Evolutionary conservation across 768 basidiomycete species (phyloP), one percentile per base, ranked within the genome.

Genomic region (Phanerodontia chrysosporium): DNA sequence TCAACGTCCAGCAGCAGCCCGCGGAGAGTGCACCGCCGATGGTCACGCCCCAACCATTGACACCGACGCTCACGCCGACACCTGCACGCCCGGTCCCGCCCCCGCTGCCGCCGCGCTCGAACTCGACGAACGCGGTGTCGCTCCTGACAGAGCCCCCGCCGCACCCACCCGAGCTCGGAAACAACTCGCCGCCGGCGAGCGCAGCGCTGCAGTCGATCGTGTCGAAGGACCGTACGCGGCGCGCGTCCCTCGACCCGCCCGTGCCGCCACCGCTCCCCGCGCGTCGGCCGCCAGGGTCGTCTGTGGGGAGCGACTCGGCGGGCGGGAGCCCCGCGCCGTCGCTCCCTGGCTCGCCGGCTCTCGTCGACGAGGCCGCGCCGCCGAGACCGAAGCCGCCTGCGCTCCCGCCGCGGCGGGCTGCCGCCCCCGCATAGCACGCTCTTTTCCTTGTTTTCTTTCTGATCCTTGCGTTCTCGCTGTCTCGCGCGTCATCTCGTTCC

Each of bases 151-250:
- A 72, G 45, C 39, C 67, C 5, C 55, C 66, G 28, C 61, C 70
- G 14, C 66, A 68, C 14, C 49, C 64, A 9, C 32, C 66, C 39
- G 68, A 67, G 21, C 44, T 30, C 16, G 57, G 64, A 27, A 35
- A 63, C 12, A 51, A 68, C 57, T 65, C 65, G 55, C 74, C 72
- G 21, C 72, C 78, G 1, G 83, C 86, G 3, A 82, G 83, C 22
- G 78, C 80, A 44, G 77, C 78, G 12, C 74, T 88, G 27, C 82
- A 86, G 72, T 77, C 75, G 42, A 86, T 89, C 55, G 85, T 73
- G 28, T 64, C 69, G 49, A 69, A 71, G 54, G 73, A 75, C 63
- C 64, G 59, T 18, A 67, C 30, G 51, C 63, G 67, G 55, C 66
- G 70, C 27, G 64, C 55, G 36, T 64, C 73, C 54, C 52, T 69